Conservation (phyloP, 352 stramenopile species). For the Thraustochytrium sp. region DNA sequence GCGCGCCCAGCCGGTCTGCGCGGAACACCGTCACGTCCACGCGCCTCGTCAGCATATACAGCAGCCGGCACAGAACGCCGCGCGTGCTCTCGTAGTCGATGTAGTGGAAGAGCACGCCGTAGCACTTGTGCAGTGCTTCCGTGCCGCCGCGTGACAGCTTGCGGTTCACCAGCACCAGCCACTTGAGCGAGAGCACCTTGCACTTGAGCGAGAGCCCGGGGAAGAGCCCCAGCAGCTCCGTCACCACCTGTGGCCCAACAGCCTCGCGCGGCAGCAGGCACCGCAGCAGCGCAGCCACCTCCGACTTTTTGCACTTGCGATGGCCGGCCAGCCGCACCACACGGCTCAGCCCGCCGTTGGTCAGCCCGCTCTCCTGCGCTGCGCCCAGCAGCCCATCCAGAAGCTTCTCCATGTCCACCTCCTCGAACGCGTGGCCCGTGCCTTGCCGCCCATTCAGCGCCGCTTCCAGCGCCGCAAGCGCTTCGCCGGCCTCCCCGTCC, state of each 20-base stretch:
- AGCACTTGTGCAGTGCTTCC: slow-evolving; percentile 13
- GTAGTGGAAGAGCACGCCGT: slow-evolving; percentile 25
- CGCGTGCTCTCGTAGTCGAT: slow-evolving; percentile 28
- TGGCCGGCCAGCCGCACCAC: background rate
- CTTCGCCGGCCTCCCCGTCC: background rate
- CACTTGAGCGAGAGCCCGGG: background rate
- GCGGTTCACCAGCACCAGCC: slow-evolving; percentile 29
- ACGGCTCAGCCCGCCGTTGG: background rate
- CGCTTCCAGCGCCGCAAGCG: background rate
- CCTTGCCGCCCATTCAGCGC: background rate
- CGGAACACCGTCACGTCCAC: slow-evolving; percentile 17
- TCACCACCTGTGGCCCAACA: background rate
- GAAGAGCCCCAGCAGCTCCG: slow-evolving; percentile 7
- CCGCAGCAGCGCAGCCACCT: background rate
- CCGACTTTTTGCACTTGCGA: background rate
- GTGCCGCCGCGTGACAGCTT: background rate
- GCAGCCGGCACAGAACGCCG: background rate
- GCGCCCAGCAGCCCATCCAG: background rate
- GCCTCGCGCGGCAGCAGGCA: slow-evolving; percentile 3
- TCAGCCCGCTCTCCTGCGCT: background rate
- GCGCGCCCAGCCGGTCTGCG: background rate
- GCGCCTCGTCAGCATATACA: slow-evolving; percentile 31
- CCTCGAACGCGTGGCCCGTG: background rate
- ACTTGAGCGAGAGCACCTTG: slow-evolving; percentile 16
- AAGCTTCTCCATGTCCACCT: background rate